These are phyloP conservation scores for Plasmodium relictum DNA, from an alignment of 169 alveolate species.

Conservation along the genomic window DNA sequence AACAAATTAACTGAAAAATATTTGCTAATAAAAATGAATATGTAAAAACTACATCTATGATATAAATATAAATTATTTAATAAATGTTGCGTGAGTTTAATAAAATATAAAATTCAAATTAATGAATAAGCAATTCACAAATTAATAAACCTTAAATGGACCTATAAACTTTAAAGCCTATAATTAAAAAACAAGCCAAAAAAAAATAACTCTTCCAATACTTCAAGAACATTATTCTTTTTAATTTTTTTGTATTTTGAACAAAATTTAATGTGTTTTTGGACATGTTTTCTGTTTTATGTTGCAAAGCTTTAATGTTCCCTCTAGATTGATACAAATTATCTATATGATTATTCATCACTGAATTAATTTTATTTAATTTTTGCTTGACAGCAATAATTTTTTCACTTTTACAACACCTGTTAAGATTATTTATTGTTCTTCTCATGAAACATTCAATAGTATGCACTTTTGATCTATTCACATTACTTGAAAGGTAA, in stretches of 20 bases:
- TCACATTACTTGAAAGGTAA: constrained; percentile 38
- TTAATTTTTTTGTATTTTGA: constrained; percentile 64
- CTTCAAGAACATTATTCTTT: constrained; percentile 59
- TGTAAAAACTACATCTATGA: too few species aligned
- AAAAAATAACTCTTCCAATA: constrained; percentile 60
- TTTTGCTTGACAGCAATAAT: constrained; percentile 68
- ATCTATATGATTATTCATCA: constrained; percentile 73
- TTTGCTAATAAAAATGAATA: too few species aligned
- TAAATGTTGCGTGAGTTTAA: too few species aligned
- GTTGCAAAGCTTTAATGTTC: constrained; percentile 57
- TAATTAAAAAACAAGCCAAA: constrained; percentile 45
- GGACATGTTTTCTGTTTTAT: constrained; percentile 73
- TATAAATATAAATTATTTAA: too few species aligned
- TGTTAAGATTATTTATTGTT: constrained; percentile 38
- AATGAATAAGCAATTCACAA: not conserved
- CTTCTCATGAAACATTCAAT: constrained; percentile 33
- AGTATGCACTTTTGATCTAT: constrained; percentile 34
- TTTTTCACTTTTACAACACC: constrained; percentile 70
- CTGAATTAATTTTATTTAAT: constrained; percentile 64
- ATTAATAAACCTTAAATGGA: constrained; percentile 27
- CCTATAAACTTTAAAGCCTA: constrained; percentile 67
- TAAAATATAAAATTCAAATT: not conserved
- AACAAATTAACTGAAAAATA: too few species aligned
- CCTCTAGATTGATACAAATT: constrained; percentile 63
- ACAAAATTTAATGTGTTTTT: constrained; percentile 74